Base-by-base conservation (phyloP, 2,329 filamentous ascomycete species). In the Alternaria ventricosa region DNA sequence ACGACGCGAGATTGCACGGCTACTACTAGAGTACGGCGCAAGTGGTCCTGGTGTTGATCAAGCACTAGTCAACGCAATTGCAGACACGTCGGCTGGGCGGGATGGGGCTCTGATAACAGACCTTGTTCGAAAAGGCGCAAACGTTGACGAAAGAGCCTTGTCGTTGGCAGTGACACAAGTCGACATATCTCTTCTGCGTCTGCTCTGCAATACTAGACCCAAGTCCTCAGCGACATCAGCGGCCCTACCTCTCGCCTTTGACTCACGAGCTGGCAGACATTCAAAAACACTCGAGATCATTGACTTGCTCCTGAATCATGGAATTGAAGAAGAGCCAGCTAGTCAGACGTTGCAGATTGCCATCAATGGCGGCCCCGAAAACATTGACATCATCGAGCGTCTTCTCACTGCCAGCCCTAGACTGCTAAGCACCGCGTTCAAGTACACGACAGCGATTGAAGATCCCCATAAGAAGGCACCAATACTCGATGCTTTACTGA, bases 381-480 rank as follows among this genome's bases (percentile, higher is more conserved):
- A 79, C 45, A 63, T 78, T 13, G 77, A 79, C 41, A 72, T 79
- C 13, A 66, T 78, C n/a, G 62, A 73, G 45, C 69, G 69, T 4
- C 61, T 79, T 20, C 67, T 79, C 18, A 61, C 60, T 41, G 67
- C 70, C 4, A 66, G 73, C 18, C 51, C 73, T 8, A 66, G 64
- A 12, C 53, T 79, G 5, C 60, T 75, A 18, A 69, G 69, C 13
- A 57, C 66, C 3, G 77, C 75, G 4, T 76, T 79, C n/a, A 65
- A 76, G 50, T 65, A 68, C 33, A 66, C 74, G 8, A 68, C 71
- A 18, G 61, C 64, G 11, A 61, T 78, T 11, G 63, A 71, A 20
- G 70, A 73, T 49, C 36, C 62, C 0, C 53, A 65, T 15, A 71
- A 68, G 45, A 78, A 77, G 60, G 66, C 68, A n/a, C 66, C 69